Percentiles rank a stretch among this genome's conserved stretches.
phyloP scores from a whole-genome alignment of 192 early-diverging fungal species.

The Gaertneriomyces semiglobifer region DNA sequence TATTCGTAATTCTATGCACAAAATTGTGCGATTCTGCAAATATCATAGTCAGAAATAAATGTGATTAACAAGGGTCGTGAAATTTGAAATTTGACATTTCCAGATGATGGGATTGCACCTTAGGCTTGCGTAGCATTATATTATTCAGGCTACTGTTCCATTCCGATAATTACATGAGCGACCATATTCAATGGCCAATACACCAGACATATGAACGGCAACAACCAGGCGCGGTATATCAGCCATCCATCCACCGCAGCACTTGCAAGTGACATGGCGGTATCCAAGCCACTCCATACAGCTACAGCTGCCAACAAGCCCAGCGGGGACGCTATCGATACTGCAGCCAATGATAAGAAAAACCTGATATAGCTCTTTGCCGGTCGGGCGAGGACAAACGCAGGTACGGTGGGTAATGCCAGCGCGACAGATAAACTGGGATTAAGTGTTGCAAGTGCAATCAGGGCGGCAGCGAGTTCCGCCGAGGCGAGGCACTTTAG shows the following conservation, averaged over 20 bases:
- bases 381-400: constrained; percentile 28
- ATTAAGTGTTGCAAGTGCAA: constrained; percentile 40
- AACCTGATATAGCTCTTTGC: constrained; percentile 2
- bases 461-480: constrained; percentile 30
- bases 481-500: constrained; percentile 37
- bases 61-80: no score
- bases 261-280: constrained; percentile 11
- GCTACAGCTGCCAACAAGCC: constrained; percentile 26
- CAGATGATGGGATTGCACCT: no score
- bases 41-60: no score
- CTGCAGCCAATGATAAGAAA: constrained; percentile 17
- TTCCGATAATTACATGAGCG: constrained; percentile 37
- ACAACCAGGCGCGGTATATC: constrained; percentile 41
- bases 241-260: constrained; percentile 23
- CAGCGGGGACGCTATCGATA: constrained; percentile 30
- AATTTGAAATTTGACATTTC: no score
- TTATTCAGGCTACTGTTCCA: constrained; percentile 14
- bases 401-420: constrained; percentile 39
- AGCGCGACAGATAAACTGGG: constrained; percentile 40
- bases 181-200: constrained; percentile 47
- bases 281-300: constrained; percentile 10
- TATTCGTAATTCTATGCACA: no score
- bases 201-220: constrained; percentile 31
- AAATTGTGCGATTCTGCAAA: no score
- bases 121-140: no score